Conservation (phyloP, 2,329 filamentous ascomycete species). For the Ceratocystis colombiana region DNA sequence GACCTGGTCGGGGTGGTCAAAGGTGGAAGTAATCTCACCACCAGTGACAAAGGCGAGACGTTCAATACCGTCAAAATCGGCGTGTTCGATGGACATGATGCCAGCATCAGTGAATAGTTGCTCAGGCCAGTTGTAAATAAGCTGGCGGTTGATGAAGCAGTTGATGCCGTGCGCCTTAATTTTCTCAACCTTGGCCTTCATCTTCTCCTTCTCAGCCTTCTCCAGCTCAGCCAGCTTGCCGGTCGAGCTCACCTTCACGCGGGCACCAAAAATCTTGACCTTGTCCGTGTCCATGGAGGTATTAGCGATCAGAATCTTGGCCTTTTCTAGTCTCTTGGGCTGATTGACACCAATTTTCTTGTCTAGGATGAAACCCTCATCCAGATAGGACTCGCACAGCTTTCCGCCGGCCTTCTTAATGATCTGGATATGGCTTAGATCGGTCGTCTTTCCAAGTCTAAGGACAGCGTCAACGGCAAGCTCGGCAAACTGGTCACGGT, state of each 20-base stretch:
- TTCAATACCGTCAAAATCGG: conserved; percentile 97
- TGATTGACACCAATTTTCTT: conserved; percentile 99
- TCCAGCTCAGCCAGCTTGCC: conserved; percentile 97
- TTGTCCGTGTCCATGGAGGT: conserved; percentile 99
- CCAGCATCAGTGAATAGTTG: conserved; percentile 96
- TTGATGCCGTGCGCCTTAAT: conserved; percentile 99
- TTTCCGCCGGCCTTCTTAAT: conserved; percentile 99
- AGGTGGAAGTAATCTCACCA: conserved; percentile 93
- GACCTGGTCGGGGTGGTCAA: conserved; percentile 94
- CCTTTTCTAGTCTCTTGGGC: conserved; percentile 92
- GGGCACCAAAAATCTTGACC: conserved; percentile 97
- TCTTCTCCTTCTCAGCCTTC: conserved; percentile 97
- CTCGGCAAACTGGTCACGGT: conserved; percentile 81
- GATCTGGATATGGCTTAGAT: conserved; percentile 95
- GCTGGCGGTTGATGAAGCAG: conserved; percentile 98
- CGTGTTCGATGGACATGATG: conserved; percentile 97
- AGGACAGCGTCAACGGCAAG: conserved; percentile 87
- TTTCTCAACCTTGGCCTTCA: conserved; percentile 97
- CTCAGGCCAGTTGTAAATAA: conserved; percentile 99
- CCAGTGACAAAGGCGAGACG: conserved; percentile 88
- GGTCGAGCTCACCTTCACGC: conserved; percentile 92
- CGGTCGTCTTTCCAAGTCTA: conserved; percentile 77
- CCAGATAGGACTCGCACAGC: conserved; percentile 92
- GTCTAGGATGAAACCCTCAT: conserved; percentile 96
- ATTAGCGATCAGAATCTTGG: conserved; percentile 95